Evolutionary conservation across 2,329 filamentous ascomycete genomes (phyloP).

Genomic region (Fusarium lateritium): DNA sequence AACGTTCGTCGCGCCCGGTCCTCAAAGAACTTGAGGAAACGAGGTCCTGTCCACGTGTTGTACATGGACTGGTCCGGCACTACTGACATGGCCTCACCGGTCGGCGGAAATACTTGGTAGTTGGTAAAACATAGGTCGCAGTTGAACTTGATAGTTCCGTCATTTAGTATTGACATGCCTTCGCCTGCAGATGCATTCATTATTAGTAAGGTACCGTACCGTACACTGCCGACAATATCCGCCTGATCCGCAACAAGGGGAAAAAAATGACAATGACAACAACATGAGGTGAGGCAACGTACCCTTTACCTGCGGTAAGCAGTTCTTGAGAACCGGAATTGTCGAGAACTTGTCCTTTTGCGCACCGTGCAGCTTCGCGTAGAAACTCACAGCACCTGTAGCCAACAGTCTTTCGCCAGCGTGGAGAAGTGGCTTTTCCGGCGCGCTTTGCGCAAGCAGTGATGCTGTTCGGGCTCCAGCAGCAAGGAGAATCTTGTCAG

Average conservation of each 20-base stretch:
- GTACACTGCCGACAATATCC: constrained; percentile 25
- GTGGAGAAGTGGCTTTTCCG: constrained; percentile 65
- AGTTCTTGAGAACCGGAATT: constrained; percentile 69
- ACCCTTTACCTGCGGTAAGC: constrained; percentile 59
- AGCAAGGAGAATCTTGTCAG: constrained; percentile 67
- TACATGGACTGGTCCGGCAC: constrained; percentile 62
- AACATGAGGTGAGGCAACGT: constrained; percentile 29
- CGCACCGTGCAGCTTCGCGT: constrained; percentile 56
- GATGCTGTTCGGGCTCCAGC: constrained; percentile 71
- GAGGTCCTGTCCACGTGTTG: constrained; percentile 58
- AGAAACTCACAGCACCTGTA: constrained; percentile 66
- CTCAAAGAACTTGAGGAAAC: constrained; percentile 60
- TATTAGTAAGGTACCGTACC: constrained; percentile 6
- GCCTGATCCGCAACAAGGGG: constrained; percentile 1
- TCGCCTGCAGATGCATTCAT: constrained; percentile 52
- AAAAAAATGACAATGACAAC: background rate
- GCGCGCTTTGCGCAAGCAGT: constrained; percentile 66
- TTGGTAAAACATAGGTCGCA: constrained; percentile 73
- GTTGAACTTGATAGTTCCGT: constrained; percentile 72
- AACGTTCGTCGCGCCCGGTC: constrained; percentile 59
- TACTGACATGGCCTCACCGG: constrained; percentile 67
- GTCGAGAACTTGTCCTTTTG: constrained; percentile 64
- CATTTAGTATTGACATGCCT: constrained; percentile 61
- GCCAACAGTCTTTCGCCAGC: constrained; percentile 68
- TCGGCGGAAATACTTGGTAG: constrained; percentile 60